Conservation (phyloP, 805 yeast species). For the Candida piceae region DNA sequence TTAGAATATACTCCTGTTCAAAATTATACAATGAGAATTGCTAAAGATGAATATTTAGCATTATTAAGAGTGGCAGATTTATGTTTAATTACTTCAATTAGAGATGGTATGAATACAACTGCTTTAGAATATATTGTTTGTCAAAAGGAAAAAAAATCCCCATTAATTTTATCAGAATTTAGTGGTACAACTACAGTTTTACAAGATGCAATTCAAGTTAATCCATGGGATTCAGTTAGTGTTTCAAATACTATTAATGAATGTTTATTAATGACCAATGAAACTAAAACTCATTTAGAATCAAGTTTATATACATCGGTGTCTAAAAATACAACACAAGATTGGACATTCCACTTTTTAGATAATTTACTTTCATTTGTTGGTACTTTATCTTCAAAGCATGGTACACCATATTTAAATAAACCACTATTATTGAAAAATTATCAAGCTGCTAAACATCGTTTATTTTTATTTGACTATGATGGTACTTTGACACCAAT, state of each 20-base stretch:
- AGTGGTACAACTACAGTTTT: slow-evolving; percentile 79
- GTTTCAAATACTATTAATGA: slow-evolving; percentile 80
- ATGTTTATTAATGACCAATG: slow-evolving; percentile 51
- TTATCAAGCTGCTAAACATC: slow-evolving; percentile 56
- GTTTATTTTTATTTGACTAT: slow-evolving; percentile 88
- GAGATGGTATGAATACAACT: slow-evolving; percentile 97
- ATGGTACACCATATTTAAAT: slow-evolving; percentile 78
- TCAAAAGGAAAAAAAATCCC: slow-evolving; percentile 66
- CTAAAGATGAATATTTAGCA: slow-evolving; percentile 84
- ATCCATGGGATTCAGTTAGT: slow-evolving; percentile 96
- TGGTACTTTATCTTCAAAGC: slow-evolving; percentile 37
- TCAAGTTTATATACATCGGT: slow-evolving; percentile 57
- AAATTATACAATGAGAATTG: slow-evolving; percentile 87
- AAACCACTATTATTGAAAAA: slow-evolving; percentile 55
- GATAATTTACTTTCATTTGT: slow-evolving; percentile 29
- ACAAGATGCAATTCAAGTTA: slow-evolving; percentile 72
- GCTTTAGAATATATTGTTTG: slow-evolving; percentile 89
- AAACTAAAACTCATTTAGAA: slow-evolving; percentile 43
- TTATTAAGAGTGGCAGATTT: slow-evolving; percentile 84
- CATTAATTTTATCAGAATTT: slow-evolving; percentile 86
- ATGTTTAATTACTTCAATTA: slow-evolving; percentile 80
- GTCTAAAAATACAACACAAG: slow-evolving; percentile 65
- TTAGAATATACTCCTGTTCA: slow-evolving; percentile 83
- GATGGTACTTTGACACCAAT: slow-evolving; percentile 98
- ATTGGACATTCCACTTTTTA: slow-evolving; percentile 70